Base-by-base conservation (phyloP, 441 rosid genomes). In the Gossypium schwendimanii region DNA sequence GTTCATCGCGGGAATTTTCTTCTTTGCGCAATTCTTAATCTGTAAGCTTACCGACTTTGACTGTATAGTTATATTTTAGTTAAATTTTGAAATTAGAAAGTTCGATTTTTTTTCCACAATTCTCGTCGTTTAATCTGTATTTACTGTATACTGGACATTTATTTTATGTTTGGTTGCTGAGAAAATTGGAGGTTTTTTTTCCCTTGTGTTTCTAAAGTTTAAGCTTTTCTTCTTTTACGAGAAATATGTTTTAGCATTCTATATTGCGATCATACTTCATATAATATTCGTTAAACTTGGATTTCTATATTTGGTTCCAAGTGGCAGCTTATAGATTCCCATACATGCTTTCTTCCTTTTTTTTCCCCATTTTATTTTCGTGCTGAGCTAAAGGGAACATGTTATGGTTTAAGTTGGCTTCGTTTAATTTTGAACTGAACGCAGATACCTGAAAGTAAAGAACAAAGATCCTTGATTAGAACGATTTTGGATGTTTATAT, bases 41-140 rank as follows among this genome's bases (percentile, higher is more conserved):
- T 61, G 80, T 79, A 79, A 79, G 83, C 77, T 66, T 9, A 50
- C 28, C 28, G 26, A 28, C 71, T 67, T 67, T 49, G 71, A 66
- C 39, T n/a, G 11, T 24, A 11, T 58, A 15, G 28, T 2, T n/a
- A 26, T 49, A n/a, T 49, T 3, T 50, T 26, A 23, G 59, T 28
- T 31, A 8, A 31, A 49, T 0, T n/a, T 47, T 47, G 11, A 20
- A 15, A 26, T 67, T 67, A 15, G 54, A 14, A 26, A 23, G 26
- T 67, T 67, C 15, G 26, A 3, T 65, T 70, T 3, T 15, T 11
- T 14, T 36, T 20, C 12, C 23, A 20, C 17, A 66, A 54, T 55
- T 63, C 20, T 60, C 21, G 31, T 70, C 45, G 18, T 66, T 21
- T 44, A 14, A 12, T 41, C 23, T 69, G 7, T 68, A 17, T 4